A percentile compares a stretch with the other conserved stretches of the same genome.
Evolutionary conservation across 352 stramenopile species (phyloP).

Genomic region (Blastocystis sp.): DNA sequence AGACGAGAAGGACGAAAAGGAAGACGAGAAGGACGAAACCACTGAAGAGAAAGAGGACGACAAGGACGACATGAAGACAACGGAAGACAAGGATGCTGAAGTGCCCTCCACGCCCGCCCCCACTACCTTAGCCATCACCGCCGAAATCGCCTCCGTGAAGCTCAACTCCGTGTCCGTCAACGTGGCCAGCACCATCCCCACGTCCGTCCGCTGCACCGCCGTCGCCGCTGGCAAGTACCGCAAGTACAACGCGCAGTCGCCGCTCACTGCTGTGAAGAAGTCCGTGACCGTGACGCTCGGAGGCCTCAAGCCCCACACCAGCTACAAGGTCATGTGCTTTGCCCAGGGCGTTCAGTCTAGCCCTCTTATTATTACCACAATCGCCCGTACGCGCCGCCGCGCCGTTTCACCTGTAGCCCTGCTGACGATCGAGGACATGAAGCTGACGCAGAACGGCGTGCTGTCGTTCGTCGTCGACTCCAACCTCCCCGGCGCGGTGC

Average conservation of each 20-base stretch:
- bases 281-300: background rate
- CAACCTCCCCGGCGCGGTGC: background rate
- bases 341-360: background rate
- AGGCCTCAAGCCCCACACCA: background rate
- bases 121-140: background rate
- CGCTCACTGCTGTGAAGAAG: background rate
- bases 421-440: background rate
- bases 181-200: background rate
- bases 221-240: background rate
- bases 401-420: background rate
- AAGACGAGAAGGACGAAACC: constrained; percentile 1
- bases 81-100: background rate
- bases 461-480: background rate
- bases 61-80: background rate
- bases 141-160: background rate
- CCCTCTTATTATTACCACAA: background rate
- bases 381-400: background rate
- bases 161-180: background rate
- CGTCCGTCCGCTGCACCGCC: background rate
- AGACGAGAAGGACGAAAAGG: background rate
- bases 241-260: background rate
- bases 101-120: background rate
- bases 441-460: background rate
- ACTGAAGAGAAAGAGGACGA: background rate
- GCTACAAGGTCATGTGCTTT: background rate